Conservation (phyloP, 495 filamentous ascomycete genomes). For the Neurospora cerealis region DNA sequence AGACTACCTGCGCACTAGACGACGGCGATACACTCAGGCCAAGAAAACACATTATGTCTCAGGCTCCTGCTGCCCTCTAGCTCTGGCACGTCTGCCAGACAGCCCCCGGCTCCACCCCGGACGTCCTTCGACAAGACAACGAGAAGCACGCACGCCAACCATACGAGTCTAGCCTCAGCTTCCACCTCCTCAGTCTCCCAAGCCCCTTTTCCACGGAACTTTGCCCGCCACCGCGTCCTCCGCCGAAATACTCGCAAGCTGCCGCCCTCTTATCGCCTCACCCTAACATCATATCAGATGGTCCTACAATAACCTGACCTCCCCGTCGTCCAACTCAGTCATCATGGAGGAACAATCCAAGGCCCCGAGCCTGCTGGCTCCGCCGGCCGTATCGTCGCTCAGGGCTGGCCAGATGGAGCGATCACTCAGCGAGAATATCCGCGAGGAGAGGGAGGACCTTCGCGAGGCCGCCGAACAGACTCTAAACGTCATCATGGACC, state of each 20-base stretch:
- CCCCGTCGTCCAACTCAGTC: conserved; percentile 7
- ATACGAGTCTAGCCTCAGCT: not conserved
- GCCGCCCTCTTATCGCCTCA: not conserved
- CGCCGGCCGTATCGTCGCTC: conserved; percentile 38
- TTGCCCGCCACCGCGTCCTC: not conserved
- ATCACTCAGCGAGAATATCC: conserved; percentile 44
- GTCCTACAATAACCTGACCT: not conserved
- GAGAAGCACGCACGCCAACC: not conserved
- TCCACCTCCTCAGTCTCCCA: not conserved
- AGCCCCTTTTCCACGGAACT: not conserved
- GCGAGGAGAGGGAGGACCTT: conserved; percentile 77
- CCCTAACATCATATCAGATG: not conserved
- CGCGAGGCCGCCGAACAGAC: conserved; percentile 94
- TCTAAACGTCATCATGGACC: conserved; percentile 87
- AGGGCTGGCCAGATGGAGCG: conserved; percentile 42
- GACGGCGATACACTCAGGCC: not conserved
- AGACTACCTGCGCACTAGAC: not conserved
- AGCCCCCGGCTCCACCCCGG: not conserved
- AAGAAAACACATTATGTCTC: conserved; percentile 36
- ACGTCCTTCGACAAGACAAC: not conserved
- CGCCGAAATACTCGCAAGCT: not conserved
- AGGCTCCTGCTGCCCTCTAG: conserved; percentile 34
- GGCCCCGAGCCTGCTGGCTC: conserved; percentile 29
- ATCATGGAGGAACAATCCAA: conserved; percentile 35
- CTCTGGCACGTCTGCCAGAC: conserved; percentile 39